Evolutionary conservation across 768 basidiomycete genomes (phyloP), one percentile per base, ranked within the genome.

Genomic region (Grammothele lineata): DNA sequence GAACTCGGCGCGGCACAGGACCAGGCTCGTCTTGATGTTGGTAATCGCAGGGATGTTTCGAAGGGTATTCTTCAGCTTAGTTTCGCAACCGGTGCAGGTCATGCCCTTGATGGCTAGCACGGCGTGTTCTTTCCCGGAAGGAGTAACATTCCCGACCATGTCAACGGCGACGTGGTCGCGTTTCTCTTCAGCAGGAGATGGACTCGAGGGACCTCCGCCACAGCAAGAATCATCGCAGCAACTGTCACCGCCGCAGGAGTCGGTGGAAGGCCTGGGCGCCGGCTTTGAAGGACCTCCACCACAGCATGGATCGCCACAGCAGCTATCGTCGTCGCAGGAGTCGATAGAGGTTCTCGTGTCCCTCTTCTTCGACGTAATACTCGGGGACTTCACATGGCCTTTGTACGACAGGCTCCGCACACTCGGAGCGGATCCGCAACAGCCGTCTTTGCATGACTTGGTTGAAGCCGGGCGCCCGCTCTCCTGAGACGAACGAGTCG

Each of bases 71-170:
- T 53, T 60, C 35, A 63, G 51, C 51, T 63, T 61, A 53, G 60
- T 63, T 56, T 63, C 62, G 57, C 62, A 63, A 3, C 62, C 62
- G 7, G 58, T 58, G 51, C 62, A 63, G 14, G 62, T 63, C 62
- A 63, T 63, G 12, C 62, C 62, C 35, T 58, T 58, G 43, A 63
- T 48, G 10, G 62, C 58, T 14, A 63, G 48, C 3, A 60, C 46
- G 9, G 55, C 56, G 24, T 51, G 62, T n/a, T n/a, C n/a, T n/a
- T n/a, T n/a, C n/a, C n/a, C n/a, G n/a, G n/a, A n/a, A n/a, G n/a
- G n/a, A n/a, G n/a, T n/a, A n/a, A n/a, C n/a, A n/a, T n/a, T n/a
- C n/a, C n/a, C n/a, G n/a, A n/a, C n/a, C 19, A 48, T 51, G 27
- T 46, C 48, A 27, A 53, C 46, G 14, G 43, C 42, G 27, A 50